phyloP scores from a whole-genome alignment of 2,329 filamentous ascomycete species.

The Hypoxylon sp. region DNA sequence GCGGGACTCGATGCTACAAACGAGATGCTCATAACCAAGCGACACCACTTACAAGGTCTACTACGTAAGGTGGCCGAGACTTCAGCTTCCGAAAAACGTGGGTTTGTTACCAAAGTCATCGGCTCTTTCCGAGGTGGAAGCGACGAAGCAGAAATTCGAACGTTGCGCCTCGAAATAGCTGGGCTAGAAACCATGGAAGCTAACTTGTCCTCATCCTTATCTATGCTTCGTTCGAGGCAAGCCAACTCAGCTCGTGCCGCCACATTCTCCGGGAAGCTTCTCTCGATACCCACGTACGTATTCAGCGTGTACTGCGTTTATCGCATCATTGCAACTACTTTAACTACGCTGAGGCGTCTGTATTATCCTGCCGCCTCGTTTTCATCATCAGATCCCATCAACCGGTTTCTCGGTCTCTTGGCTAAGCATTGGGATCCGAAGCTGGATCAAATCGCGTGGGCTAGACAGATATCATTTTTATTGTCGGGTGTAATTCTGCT shows the following conservation, averaged over 20 bases:
- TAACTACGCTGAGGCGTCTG: constrained; percentile 72
- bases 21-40: constrained; percentile 80
- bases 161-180: constrained; percentile 76
- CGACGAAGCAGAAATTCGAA: constrained; percentile 66
- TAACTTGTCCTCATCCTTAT: constrained; percentile 71
- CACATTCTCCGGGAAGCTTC: constrained; percentile 70
- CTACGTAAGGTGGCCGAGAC: constrained; percentile 65
- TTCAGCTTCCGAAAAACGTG: constrained; percentile 55
- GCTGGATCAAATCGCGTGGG: constrained; percentile 84
- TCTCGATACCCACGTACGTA: constrained; percentile 68
- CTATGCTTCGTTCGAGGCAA: constrained; percentile 68
- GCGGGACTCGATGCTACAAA: constrained; percentile 79
- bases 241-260: constrained; percentile 71
- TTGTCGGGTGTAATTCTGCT: constrained; percentile 84
- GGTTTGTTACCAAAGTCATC: constrained; percentile 78
- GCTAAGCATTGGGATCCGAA: constrained; percentile 85
- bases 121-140: constrained; percentile 73
- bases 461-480: constrained; percentile 83
- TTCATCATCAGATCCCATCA: constrained; percentile 81
- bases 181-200: constrained; percentile 83
- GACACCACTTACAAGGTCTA: constrained; percentile 74
- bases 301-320: constrained; percentile 88
- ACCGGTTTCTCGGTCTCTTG: constrained; percentile 79
- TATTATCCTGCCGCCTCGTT: constrained; percentile 61
- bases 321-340: constrained; percentile 75